phyloP scores from a whole-genome alignment of 176 grass and related monocot genomes.

The Bolboschoenus planiculmis region DNA sequence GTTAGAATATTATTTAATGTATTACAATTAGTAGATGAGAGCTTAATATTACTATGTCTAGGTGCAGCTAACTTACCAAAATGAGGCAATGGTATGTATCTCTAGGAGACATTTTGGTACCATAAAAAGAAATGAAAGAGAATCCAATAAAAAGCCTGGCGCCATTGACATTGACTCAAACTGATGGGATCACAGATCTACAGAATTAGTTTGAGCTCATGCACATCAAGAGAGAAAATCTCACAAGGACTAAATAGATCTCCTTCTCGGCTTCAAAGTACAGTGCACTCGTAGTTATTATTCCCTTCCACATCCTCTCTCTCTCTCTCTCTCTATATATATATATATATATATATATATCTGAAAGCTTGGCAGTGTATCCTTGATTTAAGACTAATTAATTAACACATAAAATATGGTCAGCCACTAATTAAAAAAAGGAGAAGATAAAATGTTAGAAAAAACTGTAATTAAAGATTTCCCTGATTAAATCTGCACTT shows the following conservation, averaged over 20 bases:
- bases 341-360: too few species aligned
- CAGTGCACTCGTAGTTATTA: slow-evolving; percentile 3
- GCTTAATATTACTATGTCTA: too few species aligned
- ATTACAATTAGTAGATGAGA: too few species aligned
- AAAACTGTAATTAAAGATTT: too few species aligned
- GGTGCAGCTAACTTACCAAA: background rate
- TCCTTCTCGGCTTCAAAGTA: slow-evolving; percentile 14
- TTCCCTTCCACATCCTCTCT: background rate
- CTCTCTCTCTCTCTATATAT: background rate
- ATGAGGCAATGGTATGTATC: background rate
- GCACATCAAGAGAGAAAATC: slow-evolving; percentile 11
- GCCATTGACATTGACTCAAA: slow-evolving; percentile 23
- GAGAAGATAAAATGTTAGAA: too few species aligned
- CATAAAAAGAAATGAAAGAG: slow-evolving; percentile 37
- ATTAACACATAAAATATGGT: too few species aligned
- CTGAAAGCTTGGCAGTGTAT: background rate
- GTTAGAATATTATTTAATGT: too few species aligned
- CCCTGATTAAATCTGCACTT: too few species aligned
- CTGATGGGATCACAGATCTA: slow-evolving; percentile 6
- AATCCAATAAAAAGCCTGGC: slow-evolving; percentile 22
- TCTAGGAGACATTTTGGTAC: slow-evolving; percentile 23
- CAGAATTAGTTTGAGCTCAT: background rate
- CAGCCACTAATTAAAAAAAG: too few species aligned
- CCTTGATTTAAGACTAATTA: background rate
- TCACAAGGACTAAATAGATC: slow-evolving; percentile 17